These are phyloP conservation scores for Eucalyptus polybractea DNA, from an alignment of 345 rosid species.

Conservation along the genomic window DNA sequence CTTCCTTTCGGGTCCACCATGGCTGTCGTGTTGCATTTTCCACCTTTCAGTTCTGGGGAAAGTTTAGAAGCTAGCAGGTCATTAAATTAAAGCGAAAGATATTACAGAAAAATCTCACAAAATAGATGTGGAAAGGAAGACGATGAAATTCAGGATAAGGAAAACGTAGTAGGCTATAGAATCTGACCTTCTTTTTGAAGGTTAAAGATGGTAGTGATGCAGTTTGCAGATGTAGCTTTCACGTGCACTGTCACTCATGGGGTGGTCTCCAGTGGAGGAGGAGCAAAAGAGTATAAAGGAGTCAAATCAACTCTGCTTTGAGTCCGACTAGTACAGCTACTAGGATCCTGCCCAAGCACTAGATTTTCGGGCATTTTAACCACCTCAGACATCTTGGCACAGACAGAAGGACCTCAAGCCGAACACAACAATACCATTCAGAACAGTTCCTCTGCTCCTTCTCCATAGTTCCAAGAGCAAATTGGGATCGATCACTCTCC, in stretches of 20 bases:
- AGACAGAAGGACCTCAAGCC: background rate
- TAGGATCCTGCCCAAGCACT: background rate
- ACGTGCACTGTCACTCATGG: background rate
- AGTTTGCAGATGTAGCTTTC: background rate
- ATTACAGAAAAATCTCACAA: background rate
- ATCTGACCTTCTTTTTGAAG: background rate
- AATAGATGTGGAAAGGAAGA: background rate
- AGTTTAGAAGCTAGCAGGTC: background rate
- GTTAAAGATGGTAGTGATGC: background rate
- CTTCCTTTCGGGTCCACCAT: background rate
- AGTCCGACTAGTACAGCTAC: background rate
- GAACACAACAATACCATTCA: background rate
- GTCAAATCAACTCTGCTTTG: background rate
- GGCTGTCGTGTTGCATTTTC: background rate
- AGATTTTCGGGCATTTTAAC: background rate
- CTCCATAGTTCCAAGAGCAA: background rate
- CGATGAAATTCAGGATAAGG: background rate
- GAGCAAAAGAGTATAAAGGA: background rate
- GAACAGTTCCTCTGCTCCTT: background rate
- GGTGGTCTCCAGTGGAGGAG: background rate
- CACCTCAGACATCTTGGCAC: background rate
- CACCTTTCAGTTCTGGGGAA: background rate
- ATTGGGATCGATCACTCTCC: background rate
- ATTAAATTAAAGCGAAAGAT: background rate
- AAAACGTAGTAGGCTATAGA: background rate